phyloP scores from a whole-genome alignment of 1,284 basidiomycete species.

The Apiotrichum laibachii region DNA sequence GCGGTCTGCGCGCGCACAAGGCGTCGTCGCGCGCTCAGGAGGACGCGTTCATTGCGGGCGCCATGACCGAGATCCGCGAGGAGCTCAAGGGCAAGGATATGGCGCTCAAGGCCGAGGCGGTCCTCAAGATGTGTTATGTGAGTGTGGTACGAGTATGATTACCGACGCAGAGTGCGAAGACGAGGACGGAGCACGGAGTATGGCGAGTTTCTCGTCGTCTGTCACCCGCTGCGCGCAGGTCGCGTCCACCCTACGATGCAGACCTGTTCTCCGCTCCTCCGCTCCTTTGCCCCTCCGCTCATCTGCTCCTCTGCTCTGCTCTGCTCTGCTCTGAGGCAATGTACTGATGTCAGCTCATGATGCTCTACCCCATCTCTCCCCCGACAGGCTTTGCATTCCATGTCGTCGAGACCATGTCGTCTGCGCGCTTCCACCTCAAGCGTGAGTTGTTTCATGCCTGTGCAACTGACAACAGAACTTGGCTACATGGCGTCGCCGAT shows the following conservation, averaged over 20 bases:
- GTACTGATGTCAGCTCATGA: constrained; percentile 47
- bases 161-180: not conserved
- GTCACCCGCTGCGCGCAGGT: too few species aligned
- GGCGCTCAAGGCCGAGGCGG: constrained; percentile 91
- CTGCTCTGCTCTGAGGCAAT: too few species aligned
- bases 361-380: constrained; percentile 53
- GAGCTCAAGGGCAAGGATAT: constrained; percentile 94
- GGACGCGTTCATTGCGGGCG: constrained; percentile 54
- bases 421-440: constrained; percentile 85
- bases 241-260: too few species aligned
- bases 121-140: constrained; percentile 96
- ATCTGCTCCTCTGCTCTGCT: too few species aligned
- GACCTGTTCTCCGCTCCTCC: too few species aligned
- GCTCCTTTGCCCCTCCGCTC: too few species aligned
- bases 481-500: constrained; percentile 93
- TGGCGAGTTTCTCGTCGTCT: too few species aligned
- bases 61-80: constrained; percentile 69
- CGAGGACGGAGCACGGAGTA: too few species aligned
- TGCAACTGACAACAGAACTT: constrained; percentile 56
- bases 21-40: constrained; percentile 49
- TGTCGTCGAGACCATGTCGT: constrained; percentile 97
- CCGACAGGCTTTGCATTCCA: constrained; percentile 67
- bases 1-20: constrained; percentile 68
- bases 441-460: constrained; percentile 32
- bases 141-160: constrained; percentile 44